Evolutionary conservation across 495 filamentous ascomycete species (phyloP), one percentile per base, ranked within the genome.

Genomic region (Clohesyomyces aquaticus): DNA sequence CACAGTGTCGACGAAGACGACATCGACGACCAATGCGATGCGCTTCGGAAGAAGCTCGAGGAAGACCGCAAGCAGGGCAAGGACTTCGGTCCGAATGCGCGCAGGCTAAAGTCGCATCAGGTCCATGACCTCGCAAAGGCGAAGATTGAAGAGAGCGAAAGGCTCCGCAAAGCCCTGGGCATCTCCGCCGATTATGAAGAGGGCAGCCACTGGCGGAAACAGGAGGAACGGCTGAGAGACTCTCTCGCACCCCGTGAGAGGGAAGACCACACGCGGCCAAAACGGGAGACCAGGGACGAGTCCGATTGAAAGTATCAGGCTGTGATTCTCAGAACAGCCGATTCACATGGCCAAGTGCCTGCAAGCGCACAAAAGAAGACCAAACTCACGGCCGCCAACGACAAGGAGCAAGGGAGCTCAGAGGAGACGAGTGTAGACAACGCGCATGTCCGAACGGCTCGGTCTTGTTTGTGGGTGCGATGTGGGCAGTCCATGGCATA

Each of bases 51-150:
- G 69, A 86, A 89, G 64, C 77, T 92, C 0, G 73, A 83, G 29
- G 78, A 75, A 4, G 81, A 87, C 66, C 76, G 83, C 73, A 78
- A 83, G 49, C 70, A 63, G 10, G 76, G 73, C 29, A 74, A 65
- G n/a, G 73, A 71, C 12, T 58, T 65, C 9, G 74, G 65, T 14
- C 71, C 70, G 16, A 73, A 75, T 38, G 73, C 78, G 76, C 67
- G 81, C 77, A 68, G 81, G 79, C 78, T 96, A 47, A 99, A 97
- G 77, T 79, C 84, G 60, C 91, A 98, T 78, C 91, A 96, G 76
- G 93, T 98, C 23, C 94, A 99, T 83, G 93, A 98, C 77, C 76
- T 96, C 69, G 94, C 94, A 23, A 88, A 92, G 73, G 93, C 93
- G 55, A 99, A 99, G 85, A 93, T 96, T 71, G 87, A 89, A 74